A percentile compares a stretch with the other conserved stretches of the same genome.
Evolutionary conservation across 106 monocot genomes (phyloP).

Genomic region (Allium sativum): DNA sequence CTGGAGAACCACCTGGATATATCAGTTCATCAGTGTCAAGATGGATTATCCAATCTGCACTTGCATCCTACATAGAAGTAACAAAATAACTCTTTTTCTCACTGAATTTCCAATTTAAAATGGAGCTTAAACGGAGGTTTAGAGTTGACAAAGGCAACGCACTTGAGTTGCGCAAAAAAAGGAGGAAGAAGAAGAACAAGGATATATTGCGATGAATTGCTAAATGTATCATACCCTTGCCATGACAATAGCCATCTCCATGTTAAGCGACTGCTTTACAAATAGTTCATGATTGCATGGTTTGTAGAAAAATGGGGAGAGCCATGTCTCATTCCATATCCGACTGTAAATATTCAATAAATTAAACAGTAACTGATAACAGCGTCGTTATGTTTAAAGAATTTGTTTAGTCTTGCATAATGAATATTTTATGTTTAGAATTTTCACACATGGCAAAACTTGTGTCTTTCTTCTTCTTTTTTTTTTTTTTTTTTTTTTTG

Average conservation of each 20-base stretch:
- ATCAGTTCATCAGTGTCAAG: conserved; percentile 93
- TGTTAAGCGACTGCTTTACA: conserved; percentile 91
- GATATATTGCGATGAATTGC: conserved; percentile 2
- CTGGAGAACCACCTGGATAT: conserved; percentile 77
- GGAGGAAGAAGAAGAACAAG: too few species aligned
- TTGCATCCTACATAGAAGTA: conserved; percentile 43
- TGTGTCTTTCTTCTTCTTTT: too few species aligned
- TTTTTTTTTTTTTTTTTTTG: too few species aligned
- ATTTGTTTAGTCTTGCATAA: neutral
- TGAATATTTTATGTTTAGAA: neutral
- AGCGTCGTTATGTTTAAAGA: neutral
- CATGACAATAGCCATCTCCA: conserved; percentile 98
- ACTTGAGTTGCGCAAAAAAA: neutral
- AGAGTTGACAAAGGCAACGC: neutral
- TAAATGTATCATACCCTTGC: conserved; percentile 58
- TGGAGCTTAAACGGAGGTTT: neutral
- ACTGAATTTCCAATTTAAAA: neutral
- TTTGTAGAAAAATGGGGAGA: conserved; percentile 83
- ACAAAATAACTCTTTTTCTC: neutral
- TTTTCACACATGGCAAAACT: neutral
- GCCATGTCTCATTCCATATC: conserved; percentile 88
- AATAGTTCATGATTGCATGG: conserved; percentile 93
- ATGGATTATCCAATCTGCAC: conserved; percentile 96
- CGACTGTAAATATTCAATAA: conserved; percentile 35
- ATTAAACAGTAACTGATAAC: neutral